Evolutionary conservation across 768 basidiomycete species (phyloP).

Genomic region (Lactarius sanguifluus): DNA sequence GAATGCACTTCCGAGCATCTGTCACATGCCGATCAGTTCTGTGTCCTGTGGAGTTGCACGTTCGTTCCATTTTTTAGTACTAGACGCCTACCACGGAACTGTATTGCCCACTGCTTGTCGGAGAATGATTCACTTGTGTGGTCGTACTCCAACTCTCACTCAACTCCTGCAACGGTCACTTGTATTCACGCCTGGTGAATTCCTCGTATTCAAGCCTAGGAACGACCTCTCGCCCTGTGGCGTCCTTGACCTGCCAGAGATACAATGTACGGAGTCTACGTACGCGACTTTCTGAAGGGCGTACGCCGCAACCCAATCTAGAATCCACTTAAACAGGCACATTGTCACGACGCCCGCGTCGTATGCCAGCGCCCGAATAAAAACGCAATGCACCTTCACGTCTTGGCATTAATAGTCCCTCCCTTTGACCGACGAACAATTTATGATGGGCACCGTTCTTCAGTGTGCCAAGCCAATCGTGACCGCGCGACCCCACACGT

Average conservation of each 20-base stretch:
- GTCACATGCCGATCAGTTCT: not conserved
- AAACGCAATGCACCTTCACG: conserved; percentile 33
- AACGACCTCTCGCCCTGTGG: not conserved
- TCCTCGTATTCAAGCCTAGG: conserved; percentile 11
- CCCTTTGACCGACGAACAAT: conserved; percentile 30
- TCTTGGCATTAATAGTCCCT: conserved; percentile 9
- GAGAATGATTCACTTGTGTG: not conserved
- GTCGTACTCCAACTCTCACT: not conserved
- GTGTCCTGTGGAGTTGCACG: not conserved
- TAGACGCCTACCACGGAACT: not conserved
- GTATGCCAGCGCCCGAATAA: conserved; percentile 37
- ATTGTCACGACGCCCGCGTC: not conserved
- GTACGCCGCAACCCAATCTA: conserved; percentile 1
- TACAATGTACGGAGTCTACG: not conserved
- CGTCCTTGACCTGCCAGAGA: conserved; percentile 1
- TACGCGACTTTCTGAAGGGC: not conserved
- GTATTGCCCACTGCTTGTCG: not conserved
- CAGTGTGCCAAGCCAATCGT: conserved; percentile 5
- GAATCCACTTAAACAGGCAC: not conserved
- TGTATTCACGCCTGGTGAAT: conserved; percentile 4
- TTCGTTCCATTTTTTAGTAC: conserved; percentile 1
- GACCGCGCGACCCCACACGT: too few species aligned
- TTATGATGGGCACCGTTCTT: conserved; percentile 28
- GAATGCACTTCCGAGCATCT: not conserved
- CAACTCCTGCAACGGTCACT: not conserved